Base-by-base conservation (phyloP, 2,329 filamentous ascomycete species). In the Venturia effusa region DNA sequence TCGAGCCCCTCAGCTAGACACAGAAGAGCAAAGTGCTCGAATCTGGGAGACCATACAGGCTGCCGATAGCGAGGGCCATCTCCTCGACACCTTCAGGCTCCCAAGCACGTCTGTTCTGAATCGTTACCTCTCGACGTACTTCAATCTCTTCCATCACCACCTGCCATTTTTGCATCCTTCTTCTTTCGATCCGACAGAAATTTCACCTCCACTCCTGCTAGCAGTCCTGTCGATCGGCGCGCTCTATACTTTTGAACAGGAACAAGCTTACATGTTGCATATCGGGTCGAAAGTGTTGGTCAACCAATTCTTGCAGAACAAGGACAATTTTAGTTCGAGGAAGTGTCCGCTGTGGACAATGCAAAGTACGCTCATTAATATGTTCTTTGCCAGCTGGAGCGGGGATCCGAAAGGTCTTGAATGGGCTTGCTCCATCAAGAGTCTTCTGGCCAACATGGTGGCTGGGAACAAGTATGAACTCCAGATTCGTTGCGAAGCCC, bases 331-430 rank as follows among this genome's bases (percentile, higher is more conserved):
- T 76, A 96, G 93, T 80, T 97, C 94, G 10, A 87, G 93, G 70
- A 97, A 97, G 75, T 97, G 93, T 71, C 94, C 94, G 4, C 78
- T 99, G 17, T 97, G 94, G 93, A 94, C 93, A 59, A 97, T 97
- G 91, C 94, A 99, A 75, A 91, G 90, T 74, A 96, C 92, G 3
- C 80, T 99, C 63, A 81, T 99, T 65, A 99, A 99, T 81, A 97
- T 97, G 94, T 88, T 97, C 68, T 97, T 99, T 74, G 92, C 94
- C 64, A 97, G 92, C 80, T 99, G 94, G 94, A 97, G 94, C 74
- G 94, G 94, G 71, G 94, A 97, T 72, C 89, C 94, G 41, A 97
- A 97, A 77, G 94, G 94, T 43, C 83, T 99, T 2, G 94, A 99
- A 76, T 99, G 94, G 94, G 92, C 94, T 41, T 97, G 93, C 76